Conservation (phyloP, 768 basidiomycete species). For the Pleurotus ostreatus region DNA sequence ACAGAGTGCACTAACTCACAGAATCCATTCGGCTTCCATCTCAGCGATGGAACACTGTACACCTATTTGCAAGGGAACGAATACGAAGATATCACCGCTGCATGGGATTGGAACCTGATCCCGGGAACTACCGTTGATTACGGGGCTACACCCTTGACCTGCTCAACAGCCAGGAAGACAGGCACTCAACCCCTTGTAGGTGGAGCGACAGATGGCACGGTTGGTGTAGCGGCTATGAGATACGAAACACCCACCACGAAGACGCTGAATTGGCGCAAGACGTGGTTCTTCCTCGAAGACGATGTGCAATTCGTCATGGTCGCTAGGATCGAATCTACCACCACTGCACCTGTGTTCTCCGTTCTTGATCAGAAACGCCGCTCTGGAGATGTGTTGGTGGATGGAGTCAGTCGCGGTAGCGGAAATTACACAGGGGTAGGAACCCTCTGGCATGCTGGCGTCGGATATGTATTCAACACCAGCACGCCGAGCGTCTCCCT, state of each 20-base stretch:
- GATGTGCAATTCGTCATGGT: constrained; percentile 29
- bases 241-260: constrained; percentile 30
- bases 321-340: constrained; percentile 17
- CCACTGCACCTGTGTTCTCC: constrained; percentile 21
- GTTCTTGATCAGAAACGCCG: constrained; percentile 31
- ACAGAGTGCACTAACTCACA: constrained; percentile 45
- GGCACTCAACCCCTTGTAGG: constrained; percentile 30
- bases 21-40: constrained; percentile 46
- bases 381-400: constrained; percentile 17
- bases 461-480: constrained; percentile 31
- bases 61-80: constrained; percentile 46
- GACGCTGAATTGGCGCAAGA: constrained; percentile 28
- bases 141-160: constrained; percentile 23
- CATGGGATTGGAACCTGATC: constrained; percentile 59
- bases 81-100: constrained; percentile 39
- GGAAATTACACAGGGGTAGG: constrained; percentile 19
- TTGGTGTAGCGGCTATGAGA: constrained; percentile 29
- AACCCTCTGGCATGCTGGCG: constrained; percentile 29
- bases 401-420: constrained; percentile 8
- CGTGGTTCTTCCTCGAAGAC: constrained; percentile 31
- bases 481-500: constrained; percentile 17
- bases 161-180: constrained; percentile 12
- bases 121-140: constrained; percentile 40
- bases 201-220: constrained; percentile 26
- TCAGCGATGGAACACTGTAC: constrained; percentile 46